Evolutionary conservation across 2,329 filamentous ascomycete genomes (phyloP), one percentile per base, ranked within the genome.

Genomic region (Monosporascus sp.): DNA sequence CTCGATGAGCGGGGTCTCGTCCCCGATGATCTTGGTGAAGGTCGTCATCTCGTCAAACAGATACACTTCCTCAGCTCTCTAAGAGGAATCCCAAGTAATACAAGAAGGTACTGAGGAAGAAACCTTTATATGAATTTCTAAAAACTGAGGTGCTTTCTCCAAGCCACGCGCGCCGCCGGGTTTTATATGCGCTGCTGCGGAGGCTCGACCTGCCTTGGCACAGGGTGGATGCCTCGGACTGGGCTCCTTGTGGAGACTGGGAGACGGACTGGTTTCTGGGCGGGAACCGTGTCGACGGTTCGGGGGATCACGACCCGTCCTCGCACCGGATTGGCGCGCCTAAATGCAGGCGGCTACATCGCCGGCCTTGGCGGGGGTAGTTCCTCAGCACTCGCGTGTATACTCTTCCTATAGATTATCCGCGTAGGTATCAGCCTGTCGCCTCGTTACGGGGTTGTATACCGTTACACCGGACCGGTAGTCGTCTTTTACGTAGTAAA

Each of bases 11-110:
- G 87, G 80, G 55, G 72, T 78, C 60, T 86, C 80, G 58, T 76
- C 76, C 53, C 84, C 82, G 9, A 73, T 64, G 58, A 89, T 81
- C 64, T 81, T 82, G 24, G 87, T 90, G 65, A 89, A 91, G 47
- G 84, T 88, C 9, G 88, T 83, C 88, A 91, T 91, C 50, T 49
- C 70, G 55, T 35, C 11, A 35, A 35, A 35, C 11, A 35, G 11
- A 2, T 31, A 31, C 11, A 35, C 9, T 35, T 14, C 31, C 31
- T 35, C 31, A 5, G 31, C 31, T 35, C 31, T 35, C 31, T 14
- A 35, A 35, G 7, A 4, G 1, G 31, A 35, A 41, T n/a, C 17
- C 9, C 38, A 40, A n/a, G 17, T 8, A 41, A 41, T n/a, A 41
- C 17, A 14, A 41, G 38, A 19, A 19, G 17, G 19, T 2, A 20